Percentiles rank a stretch among this genome's conserved stretches.
Evolutionary conservation across 345 rosid genomes (phyloP).

Genomic region (Carallia brachiata): DNA sequence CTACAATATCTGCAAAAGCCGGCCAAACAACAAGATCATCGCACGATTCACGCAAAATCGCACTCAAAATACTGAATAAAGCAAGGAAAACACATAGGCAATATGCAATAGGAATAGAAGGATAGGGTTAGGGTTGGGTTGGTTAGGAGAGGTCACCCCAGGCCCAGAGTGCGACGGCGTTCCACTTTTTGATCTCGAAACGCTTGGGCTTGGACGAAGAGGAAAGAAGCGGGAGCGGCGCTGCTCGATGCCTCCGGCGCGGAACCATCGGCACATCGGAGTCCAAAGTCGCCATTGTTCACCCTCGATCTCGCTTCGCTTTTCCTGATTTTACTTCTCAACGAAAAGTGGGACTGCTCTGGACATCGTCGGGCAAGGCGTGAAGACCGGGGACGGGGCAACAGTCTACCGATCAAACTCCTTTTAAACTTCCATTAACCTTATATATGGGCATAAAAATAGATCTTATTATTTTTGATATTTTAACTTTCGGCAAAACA

Average conservation of each 20-base stretch:
- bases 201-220: constrained; percentile 70
- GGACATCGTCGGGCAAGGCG: no score
- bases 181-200: constrained; percentile 95
- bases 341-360: no score
- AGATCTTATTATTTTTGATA: no score
- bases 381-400: no score
- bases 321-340: no score
- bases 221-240: constrained; percentile 26
- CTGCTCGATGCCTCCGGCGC: constrained; percentile 63
- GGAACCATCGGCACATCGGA: constrained; percentile 81
- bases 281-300: constrained; percentile 65
- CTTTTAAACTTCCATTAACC: no score
- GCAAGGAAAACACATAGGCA: neutral
- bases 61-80: neutral
- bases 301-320: no score
- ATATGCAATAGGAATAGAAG: neutral
- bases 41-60: neutral
- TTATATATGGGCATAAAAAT: no score
- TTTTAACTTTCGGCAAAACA: no score
- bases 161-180: constrained; percentile 92
- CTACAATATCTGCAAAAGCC: constrained; percentile 70
- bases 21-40: constrained; percentile 11
- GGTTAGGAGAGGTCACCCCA: constrained; percentile 61
- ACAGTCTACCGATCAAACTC: no score
- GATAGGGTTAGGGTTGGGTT: constrained; percentile 13